phyloP scores from a whole-genome alignment of 164 flowering plant genomes.

The Amborella trichopoda region DNA sequence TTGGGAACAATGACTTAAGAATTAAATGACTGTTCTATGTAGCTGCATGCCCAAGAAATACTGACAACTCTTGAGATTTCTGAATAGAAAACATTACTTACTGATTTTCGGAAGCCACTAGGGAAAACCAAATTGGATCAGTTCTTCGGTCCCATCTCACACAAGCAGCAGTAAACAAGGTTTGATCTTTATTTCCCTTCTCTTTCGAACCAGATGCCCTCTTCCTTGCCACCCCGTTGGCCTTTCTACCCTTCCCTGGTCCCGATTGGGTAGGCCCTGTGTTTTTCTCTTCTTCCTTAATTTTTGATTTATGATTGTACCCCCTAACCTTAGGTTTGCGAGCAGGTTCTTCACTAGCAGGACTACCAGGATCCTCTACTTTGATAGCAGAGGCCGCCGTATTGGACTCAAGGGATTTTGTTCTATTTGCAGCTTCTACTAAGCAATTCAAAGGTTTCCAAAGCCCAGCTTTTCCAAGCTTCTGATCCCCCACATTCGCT shows the following conservation, averaged over 20 bases:
- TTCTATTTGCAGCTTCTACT: conserved; percentile 86
- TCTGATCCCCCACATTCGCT: conserved; percentile 27
- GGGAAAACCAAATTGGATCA: conserved; percentile 78
- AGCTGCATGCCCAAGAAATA: no score
- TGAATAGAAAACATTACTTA: conserved; percentile 22
- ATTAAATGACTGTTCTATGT: no score
- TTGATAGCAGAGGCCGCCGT: conserved; percentile 31
- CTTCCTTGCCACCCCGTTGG: conserved; percentile 33
- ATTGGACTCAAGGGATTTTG: conserved; percentile 45
- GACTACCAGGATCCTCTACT: conserved; percentile 20
- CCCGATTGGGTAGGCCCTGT: conserved; percentile 16
- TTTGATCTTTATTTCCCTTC: conserved; percentile 25
- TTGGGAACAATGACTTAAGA: no score
- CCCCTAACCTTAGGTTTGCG: conserved; percentile 39
- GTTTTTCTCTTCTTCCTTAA: conserved; percentile 31
- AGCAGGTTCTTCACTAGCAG: conserved; percentile 14
- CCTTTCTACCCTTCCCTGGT: conserved; percentile 41
- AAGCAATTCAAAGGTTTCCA: conserved; percentile 91
- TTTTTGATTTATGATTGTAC: conserved; percentile 24
- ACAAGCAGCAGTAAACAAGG: conserved; percentile 35
- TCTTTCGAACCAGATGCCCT: conserved; percentile 24
- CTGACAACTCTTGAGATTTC: no score
- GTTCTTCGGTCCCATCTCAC: conserved; percentile 28
- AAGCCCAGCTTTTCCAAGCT: conserved; percentile 57
- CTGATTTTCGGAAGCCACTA: conserved; percentile 74